Conservation (phyloP, 1,139 yeast genomes). For the Geotrichum aggregatum region DNA sequence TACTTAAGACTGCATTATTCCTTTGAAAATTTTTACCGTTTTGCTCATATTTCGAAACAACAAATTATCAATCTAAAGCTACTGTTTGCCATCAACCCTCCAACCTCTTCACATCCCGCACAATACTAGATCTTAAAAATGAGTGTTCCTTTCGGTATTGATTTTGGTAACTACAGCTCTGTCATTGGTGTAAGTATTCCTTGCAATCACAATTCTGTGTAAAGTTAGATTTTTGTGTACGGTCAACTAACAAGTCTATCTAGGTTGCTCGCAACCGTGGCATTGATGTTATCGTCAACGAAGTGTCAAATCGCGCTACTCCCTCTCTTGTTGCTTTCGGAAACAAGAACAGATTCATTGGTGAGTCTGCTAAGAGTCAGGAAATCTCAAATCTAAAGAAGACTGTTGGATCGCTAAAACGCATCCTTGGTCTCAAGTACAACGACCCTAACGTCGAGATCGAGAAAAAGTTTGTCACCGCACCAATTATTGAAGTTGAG, state of each 20-base stretch:
- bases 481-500: conserved; percentile 60
- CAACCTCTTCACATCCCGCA: neutral
- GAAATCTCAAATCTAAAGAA: conserved; percentile 94
- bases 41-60: too few relatives aligned
- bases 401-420: conserved; percentile 90
- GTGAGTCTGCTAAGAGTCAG: conserved; percentile 93
- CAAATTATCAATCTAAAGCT: neutral
- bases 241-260: conserved; percentile 8
- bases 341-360: conserved; percentile 78
- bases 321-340: conserved; percentile 96
- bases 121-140: conserved; percentile 37
- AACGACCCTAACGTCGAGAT: conserved; percentile 72
- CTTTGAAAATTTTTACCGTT: conserved; percentile 4
- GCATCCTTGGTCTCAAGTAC: conserved; percentile 75
- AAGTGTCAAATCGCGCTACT: conserved; percentile 94
- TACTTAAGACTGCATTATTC: conserved; percentile 17
- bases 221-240: too few relatives aligned
- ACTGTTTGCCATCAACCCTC: neutral
- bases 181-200: conserved; percentile 62
- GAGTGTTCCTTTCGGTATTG: conserved; percentile 96
- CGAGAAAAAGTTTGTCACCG: conserved; percentile 70
- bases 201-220: conserved; percentile 11
- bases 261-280: conserved; percentile 91
- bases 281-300: conserved; percentile 95
- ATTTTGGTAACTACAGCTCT: conserved; percentile 84